A percentile compares a stretch with the other conserved stretches of the same genome.
These are phyloP conservation scores for Leishmania mexicana DNA, from an alignment of 208 protist genomes.

Conservation along the genomic window DNA sequence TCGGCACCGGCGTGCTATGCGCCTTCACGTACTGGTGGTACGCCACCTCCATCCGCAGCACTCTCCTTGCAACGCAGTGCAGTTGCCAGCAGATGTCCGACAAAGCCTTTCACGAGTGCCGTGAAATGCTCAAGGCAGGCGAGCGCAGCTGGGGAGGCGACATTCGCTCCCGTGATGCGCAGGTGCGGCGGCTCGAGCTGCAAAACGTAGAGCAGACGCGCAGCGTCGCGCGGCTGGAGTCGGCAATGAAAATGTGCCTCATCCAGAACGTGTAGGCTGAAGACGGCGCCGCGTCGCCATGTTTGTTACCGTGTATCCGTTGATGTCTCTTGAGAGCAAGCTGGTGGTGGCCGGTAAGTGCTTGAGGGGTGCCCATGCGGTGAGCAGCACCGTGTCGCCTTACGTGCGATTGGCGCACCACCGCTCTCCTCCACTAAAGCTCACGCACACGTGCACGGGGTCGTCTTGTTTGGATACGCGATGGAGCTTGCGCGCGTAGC, in stretches of 20 bases:
- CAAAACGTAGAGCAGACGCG: slow-evolving; percentile 91
- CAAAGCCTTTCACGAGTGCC: slow-evolving; percentile 63
- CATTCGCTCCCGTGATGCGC: slow-evolving; percentile 67
- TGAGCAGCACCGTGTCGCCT: background rate
- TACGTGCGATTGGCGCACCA: background rate
- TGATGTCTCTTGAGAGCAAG: background rate
- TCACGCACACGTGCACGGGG: background rate
- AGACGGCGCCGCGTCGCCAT: background rate
- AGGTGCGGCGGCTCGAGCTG: slow-evolving; percentile 80
- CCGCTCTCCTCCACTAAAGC: background rate
- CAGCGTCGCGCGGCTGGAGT: slow-evolving; percentile 76
- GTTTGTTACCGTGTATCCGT: background rate
- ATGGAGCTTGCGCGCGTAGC: background rate
- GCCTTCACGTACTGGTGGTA: slow-evolving; percentile 81
- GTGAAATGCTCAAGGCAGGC: slow-evolving; percentile 64
- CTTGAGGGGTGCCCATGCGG: background rate
- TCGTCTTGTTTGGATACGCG: background rate
- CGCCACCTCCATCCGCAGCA: slow-evolving; percentile 50
- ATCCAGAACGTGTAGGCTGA: slow-evolving; percentile 28
- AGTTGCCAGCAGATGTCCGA: slow-evolving; percentile 55
- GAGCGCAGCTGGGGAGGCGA: slow-evolving; percentile 71
- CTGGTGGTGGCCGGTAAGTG: background rate
- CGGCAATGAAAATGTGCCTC: slow-evolving; percentile 84
- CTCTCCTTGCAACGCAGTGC: slow-evolving; percentile 51
- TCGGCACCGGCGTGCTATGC: slow-evolving; percentile 56